Evolutionary conservation across 1,284 basidiomycete genomes (phyloP).

Genomic region (Ustilago tritici): DNA sequence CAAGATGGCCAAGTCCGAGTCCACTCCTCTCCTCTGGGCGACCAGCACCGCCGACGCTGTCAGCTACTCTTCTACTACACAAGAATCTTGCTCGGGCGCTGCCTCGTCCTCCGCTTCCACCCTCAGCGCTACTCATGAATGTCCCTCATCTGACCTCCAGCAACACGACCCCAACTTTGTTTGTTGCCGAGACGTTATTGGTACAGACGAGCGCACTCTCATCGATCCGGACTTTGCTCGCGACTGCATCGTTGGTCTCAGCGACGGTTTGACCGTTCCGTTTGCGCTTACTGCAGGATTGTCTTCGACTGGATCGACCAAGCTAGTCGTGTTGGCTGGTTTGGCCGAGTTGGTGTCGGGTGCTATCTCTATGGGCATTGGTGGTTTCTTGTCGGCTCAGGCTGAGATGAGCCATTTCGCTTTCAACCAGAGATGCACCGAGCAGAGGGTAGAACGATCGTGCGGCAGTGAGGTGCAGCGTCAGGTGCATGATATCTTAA

Average conservation of each 20-base stretch:
- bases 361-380: constrained; percentile 89
- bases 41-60: constrained; percentile 18
- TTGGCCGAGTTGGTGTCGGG: constrained; percentile 77
- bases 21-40: constrained; percentile 51
- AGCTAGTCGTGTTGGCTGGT: constrained; percentile 88
- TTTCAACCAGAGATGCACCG: constrained; percentile 56
- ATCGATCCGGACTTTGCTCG: constrained; percentile 86
- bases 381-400: constrained; percentile 95
- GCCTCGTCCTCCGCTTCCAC: constrained; percentile 42
- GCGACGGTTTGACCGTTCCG: constrained; percentile 87
- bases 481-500: constrained; percentile 88
- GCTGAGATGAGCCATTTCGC: constrained; percentile 86
- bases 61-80: constrained; percentile 31
- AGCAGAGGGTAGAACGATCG: constrained; percentile 84
- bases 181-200: constrained; percentile 85
- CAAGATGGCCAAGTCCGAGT: constrained; percentile 32
- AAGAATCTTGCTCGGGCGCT: constrained; percentile 8
- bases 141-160: constrained; percentile 19
- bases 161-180: constrained; percentile 35
- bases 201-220: constrained; percentile 78
- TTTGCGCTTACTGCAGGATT: constrained; percentile 77
- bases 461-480: constrained; percentile 95
- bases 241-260: constrained; percentile 87
- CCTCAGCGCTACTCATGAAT: constrained; percentile 30
- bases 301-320: constrained; percentile 87